Conservation (phyloP, 805 yeast genomes). For the Saccharomycopsis guyanensis region DNA sequence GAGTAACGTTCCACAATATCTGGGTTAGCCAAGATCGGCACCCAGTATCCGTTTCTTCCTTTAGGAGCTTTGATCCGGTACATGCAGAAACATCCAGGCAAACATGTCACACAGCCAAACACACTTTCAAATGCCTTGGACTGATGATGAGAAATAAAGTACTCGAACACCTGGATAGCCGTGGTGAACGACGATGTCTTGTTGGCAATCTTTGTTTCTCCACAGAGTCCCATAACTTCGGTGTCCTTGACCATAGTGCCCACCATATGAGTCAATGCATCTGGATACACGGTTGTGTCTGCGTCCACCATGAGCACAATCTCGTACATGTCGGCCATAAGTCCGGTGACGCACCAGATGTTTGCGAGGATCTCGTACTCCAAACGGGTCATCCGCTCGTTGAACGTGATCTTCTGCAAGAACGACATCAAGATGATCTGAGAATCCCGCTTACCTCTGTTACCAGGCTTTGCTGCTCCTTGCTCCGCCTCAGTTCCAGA, state of each 20-base stretch:
- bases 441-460: constrained; percentile 94
- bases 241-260: constrained; percentile 88
- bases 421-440: constrained; percentile 88
- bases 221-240: constrained; percentile 84
- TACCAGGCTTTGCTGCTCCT: constrained; percentile 71
- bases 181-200: constrained; percentile 83
- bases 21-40: constrained; percentile 86
- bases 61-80: constrained; percentile 88
- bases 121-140: constrained; percentile 93
- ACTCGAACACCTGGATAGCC: constrained; percentile 88
- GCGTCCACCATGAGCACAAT: constrained; percentile 90
- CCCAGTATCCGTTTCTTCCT: constrained; percentile 77
- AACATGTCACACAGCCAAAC: constrained; percentile 89
- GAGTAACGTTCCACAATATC: constrained; percentile 89
- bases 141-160: constrained; percentile 89
- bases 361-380: constrained; percentile 70
- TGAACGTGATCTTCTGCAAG: constrained; percentile 78
- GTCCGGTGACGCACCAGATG: constrained; percentile 78
- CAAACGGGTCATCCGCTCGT: constrained; percentile 89
- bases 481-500: constrained; percentile 84
- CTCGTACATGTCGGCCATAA: constrained; percentile 79
- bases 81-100: constrained; percentile 93
- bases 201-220: constrained; percentile 87
- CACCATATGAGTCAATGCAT: constrained; percentile 80
- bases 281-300: constrained; percentile 83